phyloP scores from a whole-genome alignment of 176 grass and related monocot species.

The Triticum aestivum region IWGSC_CS_RefSeq_v2.1 NC_057814.1:247326285-247326784 shows the following conservation, averaged over 20 bases:
- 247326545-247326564: too few relatives aligned
- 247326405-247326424: neutral
- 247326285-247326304: slow-evolving; percentile 55
- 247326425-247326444: neutral
- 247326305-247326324: slow-evolving; percentile 26
- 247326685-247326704: neutral
- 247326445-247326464: neutral
- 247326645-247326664: neutral
- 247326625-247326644: neutral
- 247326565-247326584: too few relatives aligned
- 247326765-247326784: slow-evolving; percentile 28
- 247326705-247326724: neutral
- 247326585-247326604: neutral
- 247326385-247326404: neutral
- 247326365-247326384: neutral
- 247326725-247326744: neutral
- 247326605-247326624: neutral
- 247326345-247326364: neutral
- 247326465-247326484: neutral
- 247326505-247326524: neutral
- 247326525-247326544: neutral
- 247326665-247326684: neutral
- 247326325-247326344: slow-evolving; percentile 33
- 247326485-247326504: neutral
- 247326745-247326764: neutral